Evolutionary conservation across 1,139 yeast genomes (phyloP), one percentile per base, ranked within the genome.

Genomic region (Blastobotrys arbuscula): DNA sequence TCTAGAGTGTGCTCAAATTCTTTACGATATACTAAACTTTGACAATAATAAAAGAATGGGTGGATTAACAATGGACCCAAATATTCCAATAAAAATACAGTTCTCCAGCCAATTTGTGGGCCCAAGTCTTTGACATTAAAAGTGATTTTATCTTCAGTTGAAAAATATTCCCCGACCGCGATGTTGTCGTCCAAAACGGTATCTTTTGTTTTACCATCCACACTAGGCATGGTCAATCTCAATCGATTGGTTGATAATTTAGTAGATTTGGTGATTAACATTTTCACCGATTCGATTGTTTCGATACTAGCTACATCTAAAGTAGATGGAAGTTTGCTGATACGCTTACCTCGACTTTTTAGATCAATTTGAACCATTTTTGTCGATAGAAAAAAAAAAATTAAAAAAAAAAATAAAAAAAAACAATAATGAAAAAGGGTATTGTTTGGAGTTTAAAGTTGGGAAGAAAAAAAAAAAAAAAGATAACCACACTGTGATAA

Each of bases 31-130:
- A 71, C 44, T 45, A 60, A 50, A 56, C 63, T 47, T 49, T 64
- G 71, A 45, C 55, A 58, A 53, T 66, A 77, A 65, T 80, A 90
- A 53, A 85, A 71, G 30, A 87, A 53, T 2, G 89, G 79, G 66
- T 90, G 97, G 60, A 90, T 75, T 43, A 89, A 49, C 53, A 92
- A 71, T 2, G 98, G 98, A 3, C 97, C 97, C 19, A 86, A 62
- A 66, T 92, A 92, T 69, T 92, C 98, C 56, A 87, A 73, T 49
- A 87, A 60, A 63, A 82, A 92, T 26, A 92, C 97, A 6, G 90
- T 77, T 68, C 86, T 77, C 97, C 97, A 92, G 2, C 84, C 81
- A 53, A 92, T 79, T 69, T 92, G 98, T 1, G 95, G 94, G 19
- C 97, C 98, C 55, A 92, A 75, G 61, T 90, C 97, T 65, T 90